A percentile compares a stretch with the other conserved stretches of the same genome.
phyloP scores from a whole-genome alignment of 176 grass and related monocot genomes.

The Oryza glaberrima region DNA sequence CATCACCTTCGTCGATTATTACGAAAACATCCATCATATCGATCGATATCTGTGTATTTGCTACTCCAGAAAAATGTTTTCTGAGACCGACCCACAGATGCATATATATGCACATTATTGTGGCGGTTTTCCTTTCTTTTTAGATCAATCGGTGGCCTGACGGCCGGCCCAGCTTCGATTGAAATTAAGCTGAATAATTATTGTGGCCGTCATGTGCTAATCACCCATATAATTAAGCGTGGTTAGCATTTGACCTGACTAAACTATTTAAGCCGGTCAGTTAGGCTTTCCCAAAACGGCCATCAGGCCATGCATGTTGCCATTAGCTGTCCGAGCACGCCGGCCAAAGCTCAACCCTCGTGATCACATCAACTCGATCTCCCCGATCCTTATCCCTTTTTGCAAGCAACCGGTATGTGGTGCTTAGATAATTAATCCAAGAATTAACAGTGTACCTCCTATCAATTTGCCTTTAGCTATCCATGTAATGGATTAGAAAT shows the following conservation, averaged over 20 bases:
- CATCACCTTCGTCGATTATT: not conserved
- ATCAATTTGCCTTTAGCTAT: too few species aligned
- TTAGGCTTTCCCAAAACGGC: constrained; percentile 46
- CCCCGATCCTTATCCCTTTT: constrained; percentile 25
- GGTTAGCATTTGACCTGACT: not conserved
- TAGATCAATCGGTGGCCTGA: not conserved
- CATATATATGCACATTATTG: not conserved
- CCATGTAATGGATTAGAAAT: too few species aligned
- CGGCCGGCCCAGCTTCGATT: not conserved
- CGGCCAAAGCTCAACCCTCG: not conserved
- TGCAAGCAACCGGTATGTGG: not conserved
- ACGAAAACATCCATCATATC: not conserved
- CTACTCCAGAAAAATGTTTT: not conserved
- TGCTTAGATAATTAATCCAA: not conserved
- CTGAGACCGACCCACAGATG: not conserved
- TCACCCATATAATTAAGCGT: not conserved
- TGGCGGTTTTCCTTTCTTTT: not conserved
- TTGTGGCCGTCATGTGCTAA: constrained; percentile 6
- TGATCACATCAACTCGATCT: not conserved
- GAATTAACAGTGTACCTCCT: too few species aligned
- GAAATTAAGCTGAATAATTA: not conserved
- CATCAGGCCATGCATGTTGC: not conserved
- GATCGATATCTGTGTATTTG: not conserved
- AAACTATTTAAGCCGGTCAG: constrained; percentile 9
- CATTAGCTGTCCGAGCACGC: constrained; percentile 29